Conservation (phyloP, 495 filamentous ascomycete genomes). For the Oleoguttula mirabilis region DNA sequence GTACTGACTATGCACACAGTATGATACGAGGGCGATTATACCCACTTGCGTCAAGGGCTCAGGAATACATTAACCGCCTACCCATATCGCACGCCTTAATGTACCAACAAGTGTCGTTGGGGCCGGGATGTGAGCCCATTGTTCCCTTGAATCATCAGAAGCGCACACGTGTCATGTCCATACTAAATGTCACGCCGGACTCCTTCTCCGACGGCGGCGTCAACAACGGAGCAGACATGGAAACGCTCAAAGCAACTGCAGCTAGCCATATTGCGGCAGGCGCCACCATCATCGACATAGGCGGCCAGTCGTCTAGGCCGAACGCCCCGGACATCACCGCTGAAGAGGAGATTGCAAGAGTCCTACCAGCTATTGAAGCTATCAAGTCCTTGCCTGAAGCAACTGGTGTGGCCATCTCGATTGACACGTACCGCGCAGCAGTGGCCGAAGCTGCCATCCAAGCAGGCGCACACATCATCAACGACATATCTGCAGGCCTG, state of each 20-base stretch:
- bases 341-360: constrained; percentile 63
- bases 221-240: constrained; percentile 34
- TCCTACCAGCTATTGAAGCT: constrained; percentile 63
- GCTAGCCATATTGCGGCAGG: constrained; percentile 46
- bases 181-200: constrained; percentile 91
- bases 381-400: constrained; percentile 57
- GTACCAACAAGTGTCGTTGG: too few species aligned
- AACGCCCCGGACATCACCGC: constrained; percentile 50
- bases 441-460: constrained; percentile 72
- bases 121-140: too few species aligned
- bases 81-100: too few species aligned
- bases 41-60: too few species aligned
- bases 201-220: constrained; percentile 89
- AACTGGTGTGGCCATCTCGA: constrained; percentile 54
- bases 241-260: constrained; percentile 39
- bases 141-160: too few species aligned
- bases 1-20: too few species aligned
- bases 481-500: constrained; percentile 78
- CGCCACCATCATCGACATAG: constrained; percentile 79
- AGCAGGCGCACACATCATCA: constrained; percentile 86
- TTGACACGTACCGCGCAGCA: constrained; percentile 82
- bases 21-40: too few species aligned
- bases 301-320: constrained; percentile 84
- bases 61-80: too few species aligned
- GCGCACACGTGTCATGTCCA: constrained; percentile 83